Percentiles rank a stretch among this genome's conserved stretches.
Conservation (phyloP, 495 filamentous ascomycete species). For the Hypoxylon fragiforme region DNA sequence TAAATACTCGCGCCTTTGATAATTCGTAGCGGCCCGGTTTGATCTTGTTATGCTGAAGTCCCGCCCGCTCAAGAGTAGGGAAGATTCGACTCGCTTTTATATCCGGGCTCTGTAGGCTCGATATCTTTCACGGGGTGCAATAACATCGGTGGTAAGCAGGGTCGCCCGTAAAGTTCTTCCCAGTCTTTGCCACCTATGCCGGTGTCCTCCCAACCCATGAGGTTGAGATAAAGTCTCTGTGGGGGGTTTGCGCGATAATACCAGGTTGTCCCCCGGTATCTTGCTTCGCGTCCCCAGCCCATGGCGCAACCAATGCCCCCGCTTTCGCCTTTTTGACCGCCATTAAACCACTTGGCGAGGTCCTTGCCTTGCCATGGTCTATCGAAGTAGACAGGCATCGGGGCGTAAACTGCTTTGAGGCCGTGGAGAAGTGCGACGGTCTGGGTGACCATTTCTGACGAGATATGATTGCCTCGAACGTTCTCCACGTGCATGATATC, state of each 20-base stretch:
- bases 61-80: constrained; percentile 27
- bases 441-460: constrained; percentile 70
- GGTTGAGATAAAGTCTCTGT: constrained; percentile 62
- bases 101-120: constrained; percentile 45
- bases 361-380: constrained; percentile 58
- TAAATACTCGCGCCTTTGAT: too few species aligned
- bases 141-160: constrained; percentile 60
- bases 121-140: constrained; percentile 60
- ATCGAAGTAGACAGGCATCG: constrained; percentile 72
- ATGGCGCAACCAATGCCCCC: constrained; percentile 53
- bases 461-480: constrained; percentile 61
- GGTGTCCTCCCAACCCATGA: constrained; percentile 61
- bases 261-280: constrained; percentile 62
- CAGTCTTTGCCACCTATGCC: constrained; percentile 55
- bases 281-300: constrained; percentile 55
- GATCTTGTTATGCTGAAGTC: background rate
- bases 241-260: constrained; percentile 58
- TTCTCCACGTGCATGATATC: constrained; percentile 68
- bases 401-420: constrained; percentile 68
- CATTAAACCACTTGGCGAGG: constrained; percentile 65
- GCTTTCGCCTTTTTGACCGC: constrained; percentile 51
- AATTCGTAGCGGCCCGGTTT: too few species aligned
- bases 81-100: constrained; percentile 39
- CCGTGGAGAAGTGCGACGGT: constrained; percentile 70
- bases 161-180: constrained; percentile 54